Evolutionary conservation across 2,329 filamentous ascomycete genomes (phyloP).

Genomic region (Talaromyces sp.): DNA sequence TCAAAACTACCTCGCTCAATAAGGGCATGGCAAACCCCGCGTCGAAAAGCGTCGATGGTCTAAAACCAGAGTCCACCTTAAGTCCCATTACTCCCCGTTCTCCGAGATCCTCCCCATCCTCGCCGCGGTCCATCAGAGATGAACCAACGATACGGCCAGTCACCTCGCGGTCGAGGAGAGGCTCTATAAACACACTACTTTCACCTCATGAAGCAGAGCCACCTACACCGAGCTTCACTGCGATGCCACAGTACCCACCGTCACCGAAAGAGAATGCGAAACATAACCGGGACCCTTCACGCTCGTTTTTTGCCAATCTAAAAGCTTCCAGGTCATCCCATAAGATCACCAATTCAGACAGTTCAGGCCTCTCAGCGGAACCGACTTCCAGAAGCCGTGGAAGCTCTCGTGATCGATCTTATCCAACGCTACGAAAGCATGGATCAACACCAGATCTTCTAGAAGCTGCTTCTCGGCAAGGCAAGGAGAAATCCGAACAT

Average conservation of each 20-base stretch:
- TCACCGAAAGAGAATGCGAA: slow-evolving; percentile 38
- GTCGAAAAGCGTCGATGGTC: slow-evolving; percentile 31
- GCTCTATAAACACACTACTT: slow-evolving; percentile 25
- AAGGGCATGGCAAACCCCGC: slow-evolving; percentile 27
- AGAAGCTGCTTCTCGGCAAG: slow-evolving; percentile 25
- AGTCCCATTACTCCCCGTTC: slow-evolving; percentile 36
- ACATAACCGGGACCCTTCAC: slow-evolving; percentile 42
- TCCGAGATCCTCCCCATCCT: slow-evolving; percentile 34
- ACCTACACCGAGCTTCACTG: slow-evolving; percentile 40
- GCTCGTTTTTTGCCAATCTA: slow-evolving; percentile 44
- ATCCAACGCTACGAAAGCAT: slow-evolving; percentile 32
- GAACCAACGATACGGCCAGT: slow-evolving; percentile 40
- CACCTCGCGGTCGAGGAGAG: slow-evolving; percentile 30
- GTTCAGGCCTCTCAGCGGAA: slow-evolving; percentile 32
- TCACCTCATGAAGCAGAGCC: slow-evolving; percentile 28
- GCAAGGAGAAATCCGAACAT: slow-evolving; percentile 20
- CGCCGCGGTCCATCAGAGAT: slow-evolving; percentile 29
- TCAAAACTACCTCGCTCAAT: slow-evolving; percentile 30
- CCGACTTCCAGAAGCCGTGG: slow-evolving; percentile 36
- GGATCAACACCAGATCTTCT: slow-evolving; percentile 42
- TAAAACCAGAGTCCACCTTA: slow-evolving; percentile 29
- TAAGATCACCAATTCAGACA: slow-evolving; percentile 37
- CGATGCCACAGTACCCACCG: slow-evolving; percentile 42
- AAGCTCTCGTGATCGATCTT: slow-evolving; percentile 41
- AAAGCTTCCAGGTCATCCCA: slow-evolving; percentile 45